phyloP scores from a whole-genome alignment of 495 filamentous ascomycete species.

The Lasiosphaeris hirsuta region DNA sequence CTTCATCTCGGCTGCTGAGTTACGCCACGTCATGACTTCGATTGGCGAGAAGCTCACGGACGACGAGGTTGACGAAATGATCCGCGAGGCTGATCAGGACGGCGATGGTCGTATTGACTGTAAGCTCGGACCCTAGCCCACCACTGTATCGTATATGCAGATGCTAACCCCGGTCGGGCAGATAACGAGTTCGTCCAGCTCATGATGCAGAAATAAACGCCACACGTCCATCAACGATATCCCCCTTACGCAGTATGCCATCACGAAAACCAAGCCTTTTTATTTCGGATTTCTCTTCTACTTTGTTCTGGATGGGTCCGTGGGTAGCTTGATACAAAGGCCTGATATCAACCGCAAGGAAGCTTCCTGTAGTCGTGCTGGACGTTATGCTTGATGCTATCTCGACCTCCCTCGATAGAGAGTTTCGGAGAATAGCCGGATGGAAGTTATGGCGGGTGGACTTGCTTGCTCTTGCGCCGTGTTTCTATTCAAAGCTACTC shows the following conservation, averaged over 20 bases:
- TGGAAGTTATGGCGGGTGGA: neutral
- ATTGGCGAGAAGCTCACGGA: conserved; percentile 99
- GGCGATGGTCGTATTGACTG: conserved; percentile 96
- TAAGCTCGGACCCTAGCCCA: conserved; percentile 33
- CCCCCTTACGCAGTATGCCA: conserved; percentile 3
- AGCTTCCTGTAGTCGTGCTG: conserved; percentile 10
- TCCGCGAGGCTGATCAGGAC: conserved; percentile 98
- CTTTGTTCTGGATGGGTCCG: conserved; percentile 24
- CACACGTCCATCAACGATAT: conserved; percentile 2
- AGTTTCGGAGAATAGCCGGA: neutral
- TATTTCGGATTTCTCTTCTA: conserved; percentile 23
- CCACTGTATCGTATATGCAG: neutral
- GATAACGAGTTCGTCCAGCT: conserved; percentile 99
- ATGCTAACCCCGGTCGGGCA: conserved; percentile 44
- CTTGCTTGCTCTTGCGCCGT: neutral
- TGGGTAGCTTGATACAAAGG: conserved; percentile 14
- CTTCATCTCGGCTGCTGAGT: conserved; percentile 95
- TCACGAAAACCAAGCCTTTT: conserved; percentile 13
- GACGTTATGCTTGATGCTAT: conserved; percentile 7
- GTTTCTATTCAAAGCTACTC: neutral
- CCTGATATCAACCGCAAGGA: conserved; percentile 19
- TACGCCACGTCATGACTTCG: conserved; percentile 98
- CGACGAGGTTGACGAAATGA: conserved; percentile 99
- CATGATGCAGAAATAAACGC: conserved; percentile 98
- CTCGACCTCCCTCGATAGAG: neutral